Conservation (phyloP, 2,329 filamentous ascomycete genomes). For the Metarhizium brunneum region DNA sequence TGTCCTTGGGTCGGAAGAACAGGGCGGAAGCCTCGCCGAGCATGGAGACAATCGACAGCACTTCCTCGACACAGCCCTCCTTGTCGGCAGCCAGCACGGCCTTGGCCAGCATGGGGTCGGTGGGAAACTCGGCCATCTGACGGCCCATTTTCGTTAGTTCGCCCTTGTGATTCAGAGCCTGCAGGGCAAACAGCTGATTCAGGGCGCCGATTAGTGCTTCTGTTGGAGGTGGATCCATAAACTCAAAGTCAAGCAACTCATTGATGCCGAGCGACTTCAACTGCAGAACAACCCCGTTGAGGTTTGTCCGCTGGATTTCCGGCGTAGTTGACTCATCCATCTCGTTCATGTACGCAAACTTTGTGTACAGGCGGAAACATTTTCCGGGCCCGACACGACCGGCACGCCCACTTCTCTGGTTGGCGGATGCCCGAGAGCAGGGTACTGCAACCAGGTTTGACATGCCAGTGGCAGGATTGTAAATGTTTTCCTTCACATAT, state of each 20-base stretch:
- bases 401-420: slow-evolving; percentile 86
- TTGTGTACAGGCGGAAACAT: slow-evolving; percentile 88
- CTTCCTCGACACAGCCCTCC: slow-evolving; percentile 87
- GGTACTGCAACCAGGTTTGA: slow-evolving; percentile 85
- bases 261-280: slow-evolving; percentile 88
- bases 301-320: slow-evolving; percentile 84
- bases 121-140: slow-evolving; percentile 92
- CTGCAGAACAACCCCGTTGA: slow-evolving; percentile 74
- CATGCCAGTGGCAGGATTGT: slow-evolving; percentile 87
- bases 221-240: slow-evolving; percentile 86
- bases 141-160: slow-evolving; percentile 84
- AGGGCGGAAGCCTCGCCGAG: slow-evolving; percentile 78
- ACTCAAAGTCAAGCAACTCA: slow-evolving; percentile 87
- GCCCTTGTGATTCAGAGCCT: slow-evolving; percentile 79
- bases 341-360: slow-evolving; percentile 90
- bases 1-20: slow-evolving; percentile 94
- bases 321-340: slow-evolving; percentile 87
- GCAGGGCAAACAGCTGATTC: slow-evolving; percentile 84
- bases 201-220: slow-evolving; percentile 83
- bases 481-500: slow-evolving; percentile 91
- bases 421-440: slow-evolving; percentile 83
- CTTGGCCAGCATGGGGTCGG: slow-evolving; percentile 85
- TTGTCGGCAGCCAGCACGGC: slow-evolving; percentile 81
- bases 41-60: slow-evolving; percentile 91
- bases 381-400: slow-evolving; percentile 88